Conservation (phyloP, 371 early-diverging fungal species). For the Rhizopus stolonifer region DNA sequence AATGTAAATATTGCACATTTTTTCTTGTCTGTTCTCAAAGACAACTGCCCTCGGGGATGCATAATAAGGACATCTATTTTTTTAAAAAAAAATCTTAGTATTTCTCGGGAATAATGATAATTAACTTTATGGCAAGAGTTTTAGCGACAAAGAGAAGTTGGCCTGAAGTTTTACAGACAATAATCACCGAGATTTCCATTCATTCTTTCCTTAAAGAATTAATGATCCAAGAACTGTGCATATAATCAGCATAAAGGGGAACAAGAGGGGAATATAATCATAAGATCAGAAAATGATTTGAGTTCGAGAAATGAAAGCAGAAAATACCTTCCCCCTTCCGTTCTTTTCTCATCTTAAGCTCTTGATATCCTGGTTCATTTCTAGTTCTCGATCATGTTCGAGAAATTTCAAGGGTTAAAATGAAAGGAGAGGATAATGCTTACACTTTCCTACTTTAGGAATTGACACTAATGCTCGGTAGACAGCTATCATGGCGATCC, state of each 20-base stretch:
- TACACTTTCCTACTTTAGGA: neutral
- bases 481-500: neutral
- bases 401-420: neutral
- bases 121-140: no score
- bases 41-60: neutral
- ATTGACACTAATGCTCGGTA: constrained; percentile 1
- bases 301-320: neutral
- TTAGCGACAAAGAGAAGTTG: no score
- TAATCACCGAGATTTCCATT: no score
- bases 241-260: neutral
- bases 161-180: no score
- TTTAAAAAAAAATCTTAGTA: neutral
- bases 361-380: neutral
- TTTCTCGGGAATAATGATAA: neutral
- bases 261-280: neutral
- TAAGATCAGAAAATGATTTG: neutral
- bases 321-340: neutral
- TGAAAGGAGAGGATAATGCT: neutral
- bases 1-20: neutral
- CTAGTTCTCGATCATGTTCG: neutral
- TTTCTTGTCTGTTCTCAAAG: neutral
- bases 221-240: neutral
- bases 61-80: neutral
- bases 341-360: neutral
- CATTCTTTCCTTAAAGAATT: no score